Evolutionary conservation across 768 basidiomycete genomes (phyloP).

Genomic region (Naganishia antarctica): DNA sequence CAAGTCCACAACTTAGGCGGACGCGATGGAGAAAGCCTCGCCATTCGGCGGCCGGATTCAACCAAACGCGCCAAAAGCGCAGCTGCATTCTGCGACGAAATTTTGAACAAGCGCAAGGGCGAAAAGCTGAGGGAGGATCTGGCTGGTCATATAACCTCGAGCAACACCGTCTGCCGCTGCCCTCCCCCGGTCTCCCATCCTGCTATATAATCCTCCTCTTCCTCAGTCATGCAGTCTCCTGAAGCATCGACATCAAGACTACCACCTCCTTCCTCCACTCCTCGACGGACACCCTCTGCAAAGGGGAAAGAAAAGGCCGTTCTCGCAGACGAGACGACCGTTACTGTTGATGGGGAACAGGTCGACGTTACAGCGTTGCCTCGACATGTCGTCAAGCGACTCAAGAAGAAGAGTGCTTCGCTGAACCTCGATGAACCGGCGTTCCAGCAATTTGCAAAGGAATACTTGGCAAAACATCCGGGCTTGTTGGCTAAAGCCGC

Average conservation of each 20-base stretch:
- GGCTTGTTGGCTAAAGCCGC: constrained; percentile 16
- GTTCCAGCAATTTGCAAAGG: constrained; percentile 15
- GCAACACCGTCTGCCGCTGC: background rate
- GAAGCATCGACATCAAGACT: constrained; percentile 24
- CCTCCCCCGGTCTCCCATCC: background rate
- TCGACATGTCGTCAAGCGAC: constrained; percentile 14
- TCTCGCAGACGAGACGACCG: background rate
- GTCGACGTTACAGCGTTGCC: background rate
- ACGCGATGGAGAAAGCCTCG: no score
- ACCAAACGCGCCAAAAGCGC: no score
- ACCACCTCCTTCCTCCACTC: constrained; percentile 7
- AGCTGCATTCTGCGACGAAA: no score
- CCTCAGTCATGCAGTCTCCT: constrained; percentile 20
- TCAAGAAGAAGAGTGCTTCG: constrained; percentile 14
- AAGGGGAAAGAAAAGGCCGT: constrained; percentile 26
- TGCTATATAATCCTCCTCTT: constrained; percentile 11
- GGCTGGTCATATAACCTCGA: no score
- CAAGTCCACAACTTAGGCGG: no score
- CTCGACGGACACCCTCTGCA: constrained; percentile 17
- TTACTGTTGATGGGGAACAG: background rate
- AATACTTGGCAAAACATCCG: constrained; percentile 11
- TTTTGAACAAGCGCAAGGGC: no score
- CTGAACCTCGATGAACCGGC: constrained; percentile 7
- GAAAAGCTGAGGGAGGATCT: no score
- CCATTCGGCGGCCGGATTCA: no score